Percentiles rank a stretch among this genome's conserved stretches.
These are phyloP conservation scores for Aureobasidium melanogenum DNA, from an alignment of 2,329 filamentous ascomycete genomes.

Conservation along the genomic window DNA sequence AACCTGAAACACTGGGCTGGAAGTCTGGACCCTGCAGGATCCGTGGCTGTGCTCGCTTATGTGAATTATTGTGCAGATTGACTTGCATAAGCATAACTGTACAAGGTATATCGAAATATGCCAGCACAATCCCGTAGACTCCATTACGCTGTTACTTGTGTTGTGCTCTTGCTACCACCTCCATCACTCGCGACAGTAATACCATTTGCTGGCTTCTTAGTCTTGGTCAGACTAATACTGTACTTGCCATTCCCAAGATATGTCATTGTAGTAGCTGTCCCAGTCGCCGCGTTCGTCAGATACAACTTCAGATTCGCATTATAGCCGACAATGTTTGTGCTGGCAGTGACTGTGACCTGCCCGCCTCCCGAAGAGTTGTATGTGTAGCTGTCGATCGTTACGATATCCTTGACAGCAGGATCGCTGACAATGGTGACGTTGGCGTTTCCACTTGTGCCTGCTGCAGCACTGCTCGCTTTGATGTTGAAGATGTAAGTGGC, in stretches of 20 bases:
- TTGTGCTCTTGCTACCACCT: background rate
- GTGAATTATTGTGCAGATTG: background rate
- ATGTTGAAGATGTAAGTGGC: slow-evolving; percentile 24
- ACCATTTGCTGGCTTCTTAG: slow-evolving; percentile 20
- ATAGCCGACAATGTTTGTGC: slow-evolving; percentile 28
- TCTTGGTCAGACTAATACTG: slow-evolving; percentile 21
- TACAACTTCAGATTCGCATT: slow-evolving; percentile 24
- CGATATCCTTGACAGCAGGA: slow-evolving; percentile 21
- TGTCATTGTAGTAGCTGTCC: slow-evolving; percentile 18
- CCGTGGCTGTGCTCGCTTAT: background rate
- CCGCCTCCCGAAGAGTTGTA: slow-evolving; percentile 24
- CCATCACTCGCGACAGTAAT: slow-evolving; percentile 17
- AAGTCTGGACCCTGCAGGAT: background rate
- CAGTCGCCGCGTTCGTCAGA: slow-evolving; percentile 20
- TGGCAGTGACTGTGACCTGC: slow-evolving; percentile 25
- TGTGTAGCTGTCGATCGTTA: slow-evolving; percentile 27
- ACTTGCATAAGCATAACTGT: background rate
- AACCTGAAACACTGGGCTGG: background rate
- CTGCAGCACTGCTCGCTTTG: slow-evolving; percentile 22
- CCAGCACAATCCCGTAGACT: too few relatives aligned
- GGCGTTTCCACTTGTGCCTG: slow-evolving; percentile 19
- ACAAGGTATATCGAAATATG: background rate
- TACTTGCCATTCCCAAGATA: slow-evolving; percentile 22
- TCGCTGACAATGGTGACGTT: slow-evolving; percentile 25
- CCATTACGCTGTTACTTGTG: background rate